Conservation (phyloP, 306 rosid species). For the Medicago lupulina region DNA sequence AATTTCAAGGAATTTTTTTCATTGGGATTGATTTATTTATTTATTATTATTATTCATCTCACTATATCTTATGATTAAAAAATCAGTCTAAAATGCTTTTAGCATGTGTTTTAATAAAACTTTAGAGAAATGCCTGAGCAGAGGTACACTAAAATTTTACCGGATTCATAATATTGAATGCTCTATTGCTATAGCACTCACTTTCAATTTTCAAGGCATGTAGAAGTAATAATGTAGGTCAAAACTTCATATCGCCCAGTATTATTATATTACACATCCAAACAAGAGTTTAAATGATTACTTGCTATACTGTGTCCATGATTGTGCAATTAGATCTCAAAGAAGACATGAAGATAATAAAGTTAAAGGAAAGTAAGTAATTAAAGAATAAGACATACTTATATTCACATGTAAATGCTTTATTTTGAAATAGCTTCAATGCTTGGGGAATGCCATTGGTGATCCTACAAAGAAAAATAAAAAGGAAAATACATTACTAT, state of each 20-base stretch:
- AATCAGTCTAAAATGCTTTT: slow-evolving; percentile 13
- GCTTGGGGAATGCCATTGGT: slow-evolving; percentile 85
- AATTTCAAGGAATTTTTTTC: not conserved
- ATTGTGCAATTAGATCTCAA: slow-evolving; percentile 30
- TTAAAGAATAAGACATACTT: slow-evolving; percentile 59
- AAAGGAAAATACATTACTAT: not conserved
- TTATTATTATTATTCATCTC: slow-evolving; percentile 1
- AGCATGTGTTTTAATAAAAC: not conserved
- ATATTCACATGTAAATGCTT: slow-evolving; percentile 89
- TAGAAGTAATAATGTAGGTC: slow-evolving; percentile 5
- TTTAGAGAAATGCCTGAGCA: slow-evolving; percentile 23
- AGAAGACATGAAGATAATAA: slow-evolving; percentile 10
- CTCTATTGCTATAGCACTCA: slow-evolving; percentile 8
- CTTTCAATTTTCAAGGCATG: not conserved
- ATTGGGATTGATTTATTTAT: not conserved
- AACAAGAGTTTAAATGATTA: slow-evolving; percentile 34
- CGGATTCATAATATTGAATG: slow-evolving; percentile 6
- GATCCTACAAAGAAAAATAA: slow-evolving; percentile 59
- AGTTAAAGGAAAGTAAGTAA: slow-evolving; percentile 26
- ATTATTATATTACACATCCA: not conserved
- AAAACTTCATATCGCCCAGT: slow-evolving; percentile 28
- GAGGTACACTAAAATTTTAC: not conserved
- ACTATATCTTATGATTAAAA: not conserved
- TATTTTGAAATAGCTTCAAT: slow-evolving; percentile 76
- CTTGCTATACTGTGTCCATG: slow-evolving; percentile 5